Conservation (phyloP, 1,284 basidiomycete species). For the Abortiporus biennis region DNA sequence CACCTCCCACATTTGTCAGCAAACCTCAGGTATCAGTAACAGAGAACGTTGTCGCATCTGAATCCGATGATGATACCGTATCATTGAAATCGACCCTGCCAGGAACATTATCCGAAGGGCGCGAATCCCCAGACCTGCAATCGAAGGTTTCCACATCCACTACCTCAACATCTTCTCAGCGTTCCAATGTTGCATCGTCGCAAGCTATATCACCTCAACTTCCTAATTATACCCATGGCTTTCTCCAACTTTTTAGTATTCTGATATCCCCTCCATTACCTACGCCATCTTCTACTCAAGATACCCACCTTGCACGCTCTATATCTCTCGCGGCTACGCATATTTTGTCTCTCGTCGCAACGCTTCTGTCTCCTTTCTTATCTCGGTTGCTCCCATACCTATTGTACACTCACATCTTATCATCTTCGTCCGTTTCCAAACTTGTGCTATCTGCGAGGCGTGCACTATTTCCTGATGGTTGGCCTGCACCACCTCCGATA, state of each 20-base stretch:
- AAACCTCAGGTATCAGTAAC: slow-evolving; percentile 12
- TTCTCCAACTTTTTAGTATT: slow-evolving; percentile 16
- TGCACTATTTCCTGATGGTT: slow-evolving; percentile 75
- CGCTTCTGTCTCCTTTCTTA: slow-evolving; percentile 24
- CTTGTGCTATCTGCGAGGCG: slow-evolving; percentile 48
- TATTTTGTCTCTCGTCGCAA: slow-evolving; percentile 22
- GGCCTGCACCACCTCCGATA: slow-evolving; percentile 58
- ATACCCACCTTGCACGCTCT: slow-evolving; percentile 12
- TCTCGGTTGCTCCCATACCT: slow-evolving; percentile 57
- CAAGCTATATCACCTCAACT: slow-evolving; percentile 4
- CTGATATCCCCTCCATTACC: slow-evolving; percentile 11
- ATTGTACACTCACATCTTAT: slow-evolving; percentile 50
- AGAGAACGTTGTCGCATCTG: slow-evolving; percentile 1
- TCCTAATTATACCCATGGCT: slow-evolving; percentile 17
- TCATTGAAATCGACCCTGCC: not conserved
- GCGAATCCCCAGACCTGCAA: slow-evolving; percentile 3
- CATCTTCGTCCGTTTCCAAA: slow-evolving; percentile 40
- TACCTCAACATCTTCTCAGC: slow-evolving; percentile 11
- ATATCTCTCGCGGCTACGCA: slow-evolving; percentile 22
- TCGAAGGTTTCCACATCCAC: too few species aligned
- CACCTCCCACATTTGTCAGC: slow-evolving; percentile 19
- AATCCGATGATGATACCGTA: not conserved
- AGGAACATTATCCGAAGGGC: slow-evolving; percentile 5
- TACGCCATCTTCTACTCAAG: slow-evolving; percentile 5
- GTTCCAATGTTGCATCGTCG: slow-evolving; percentile 5